These are phyloP conservation scores for Gymnopilus dilepis DNA, from an alignment of 768 basidiomycete species.

Conservation along the genomic window DNA sequence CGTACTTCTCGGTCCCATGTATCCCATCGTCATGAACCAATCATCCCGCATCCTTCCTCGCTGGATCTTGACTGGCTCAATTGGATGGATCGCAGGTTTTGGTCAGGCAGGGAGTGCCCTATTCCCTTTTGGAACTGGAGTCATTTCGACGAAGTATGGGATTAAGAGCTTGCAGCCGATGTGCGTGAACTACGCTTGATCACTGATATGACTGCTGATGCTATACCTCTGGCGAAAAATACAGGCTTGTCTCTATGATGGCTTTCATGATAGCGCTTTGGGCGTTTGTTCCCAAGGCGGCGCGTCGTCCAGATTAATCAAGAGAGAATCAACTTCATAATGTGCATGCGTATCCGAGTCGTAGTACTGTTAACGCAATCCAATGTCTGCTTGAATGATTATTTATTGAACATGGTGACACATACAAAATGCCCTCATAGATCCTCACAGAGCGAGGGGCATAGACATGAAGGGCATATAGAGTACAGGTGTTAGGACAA, in stretches of 20 bases:
- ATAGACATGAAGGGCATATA: too few relatives aligned
- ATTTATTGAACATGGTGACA: too few relatives aligned
- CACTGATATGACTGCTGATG: too few relatives aligned
- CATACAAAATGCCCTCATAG: too few relatives aligned
- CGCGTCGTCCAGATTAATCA: conserved; percentile 8
- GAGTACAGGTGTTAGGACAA: too few relatives aligned
- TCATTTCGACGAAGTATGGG: conserved; percentile 64
- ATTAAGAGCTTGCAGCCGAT: conserved; percentile 66
- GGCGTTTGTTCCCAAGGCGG: conserved; percentile 49
- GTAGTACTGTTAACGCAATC: too few relatives aligned
- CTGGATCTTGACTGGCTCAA: conserved; percentile 67
- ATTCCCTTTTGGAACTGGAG: conserved; percentile 75
- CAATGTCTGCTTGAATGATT: too few relatives aligned
- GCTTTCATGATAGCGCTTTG: conserved; percentile 56
- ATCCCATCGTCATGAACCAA: conserved; percentile 76
- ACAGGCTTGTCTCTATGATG: conserved; percentile 67
- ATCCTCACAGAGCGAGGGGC: too few relatives aligned
- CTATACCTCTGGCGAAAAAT: neutral
- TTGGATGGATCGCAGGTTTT: conserved; percentile 71
- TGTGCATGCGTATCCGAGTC: too few relatives aligned
- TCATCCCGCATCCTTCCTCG: conserved; percentile 69
- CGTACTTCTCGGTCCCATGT: conserved; percentile 76
- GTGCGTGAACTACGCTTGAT: conserved; percentile 35
- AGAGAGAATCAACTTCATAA: too few relatives aligned
- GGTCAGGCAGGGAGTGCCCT: conserved; percentile 77